Conservation (phyloP, 1,284 basidiomycete genomes). For the Golubevia pallescens region DNA sequence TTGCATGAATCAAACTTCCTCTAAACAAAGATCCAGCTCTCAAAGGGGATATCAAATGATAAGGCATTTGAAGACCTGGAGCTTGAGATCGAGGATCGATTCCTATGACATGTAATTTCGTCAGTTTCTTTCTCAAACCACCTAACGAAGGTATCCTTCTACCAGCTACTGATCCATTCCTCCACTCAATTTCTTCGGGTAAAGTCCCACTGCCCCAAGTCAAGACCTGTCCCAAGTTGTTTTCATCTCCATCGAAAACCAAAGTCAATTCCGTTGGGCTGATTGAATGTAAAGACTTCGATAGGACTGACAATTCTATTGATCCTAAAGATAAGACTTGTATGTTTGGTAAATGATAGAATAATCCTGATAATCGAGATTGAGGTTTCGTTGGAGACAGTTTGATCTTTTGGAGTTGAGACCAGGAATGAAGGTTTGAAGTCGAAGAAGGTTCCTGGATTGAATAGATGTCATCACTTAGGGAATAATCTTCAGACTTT, state of each 20-base stretch:
- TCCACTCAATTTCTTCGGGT: neutral
- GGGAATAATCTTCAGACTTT: too few relatives aligned
- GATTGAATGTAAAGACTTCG: neutral
- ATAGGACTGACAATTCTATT: conserved; percentile 6
- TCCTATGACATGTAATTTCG: conserved; percentile 17
- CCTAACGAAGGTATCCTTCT: conserved; percentile 7
- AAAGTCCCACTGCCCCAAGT: neutral
- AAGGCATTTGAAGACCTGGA: conserved; percentile 27
- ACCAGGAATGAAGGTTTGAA: too few relatives aligned
- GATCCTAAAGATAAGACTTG: conserved; percentile 12
- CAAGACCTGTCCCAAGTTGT: neutral
- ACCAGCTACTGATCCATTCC: neutral
- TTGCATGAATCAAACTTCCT: conserved; percentile 11
- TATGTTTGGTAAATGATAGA: conserved; percentile 2
- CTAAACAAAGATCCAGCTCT: conserved; percentile 20
- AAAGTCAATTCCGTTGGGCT: conserved; percentile 5
- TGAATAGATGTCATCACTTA: too few relatives aligned
- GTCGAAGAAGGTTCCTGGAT: too few relatives aligned
- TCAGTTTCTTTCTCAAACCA: conserved; percentile 9
- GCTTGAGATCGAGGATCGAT: conserved; percentile 18
- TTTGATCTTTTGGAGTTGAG: too few relatives aligned
- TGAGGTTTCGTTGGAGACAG: too few relatives aligned
- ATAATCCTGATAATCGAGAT: neutral
- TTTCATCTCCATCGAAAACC: conserved; percentile 5
- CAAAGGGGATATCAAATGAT: conserved; percentile 16